Evolutionary conservation across 352 stramenopile species (phyloP).

Genomic region (Phytophthora brassicae): DNA sequence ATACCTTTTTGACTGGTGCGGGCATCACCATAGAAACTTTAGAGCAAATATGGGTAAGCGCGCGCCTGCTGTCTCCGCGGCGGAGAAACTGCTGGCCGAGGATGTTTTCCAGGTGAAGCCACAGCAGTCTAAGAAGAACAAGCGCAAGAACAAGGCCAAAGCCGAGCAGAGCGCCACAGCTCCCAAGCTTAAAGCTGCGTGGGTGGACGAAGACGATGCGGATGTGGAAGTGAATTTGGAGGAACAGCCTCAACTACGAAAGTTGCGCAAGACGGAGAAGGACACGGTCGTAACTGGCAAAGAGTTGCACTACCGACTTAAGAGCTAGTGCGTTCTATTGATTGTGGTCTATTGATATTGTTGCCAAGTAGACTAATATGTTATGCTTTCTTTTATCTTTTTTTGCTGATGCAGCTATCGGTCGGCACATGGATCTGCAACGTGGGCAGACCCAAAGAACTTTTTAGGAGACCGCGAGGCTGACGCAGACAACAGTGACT

Average conservation of each 20-base stretch:
- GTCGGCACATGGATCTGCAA: constrained; percentile 48
- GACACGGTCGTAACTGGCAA: constrained; percentile 66
- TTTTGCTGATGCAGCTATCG: constrained; percentile 48
- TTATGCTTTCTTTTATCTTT: constrained; percentile 3
- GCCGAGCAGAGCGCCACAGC: constrained; percentile 9
- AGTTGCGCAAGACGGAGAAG: constrained; percentile 79
- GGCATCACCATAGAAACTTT: constrained; percentile 20
- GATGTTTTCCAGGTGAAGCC: constrained; percentile 52
- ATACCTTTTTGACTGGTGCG: constrained; percentile 26
- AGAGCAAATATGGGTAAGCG: constrained; percentile 52
- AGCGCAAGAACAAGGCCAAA: constrained; percentile 31
- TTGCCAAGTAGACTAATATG: background rate
- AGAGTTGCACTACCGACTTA: constrained; percentile 79
- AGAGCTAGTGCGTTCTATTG: constrained; percentile 64
- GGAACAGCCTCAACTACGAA: constrained; percentile 70
- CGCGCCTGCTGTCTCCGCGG: constrained; percentile 26
- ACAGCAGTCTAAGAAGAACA: constrained; percentile 28
- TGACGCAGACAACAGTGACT: constrained; percentile 49
- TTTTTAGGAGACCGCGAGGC: constrained; percentile 44
- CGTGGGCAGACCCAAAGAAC: constrained; percentile 78
- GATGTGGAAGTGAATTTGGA: constrained; percentile 72
- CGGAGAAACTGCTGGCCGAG: constrained; percentile 57
- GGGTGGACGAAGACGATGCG: constrained; percentile 88
- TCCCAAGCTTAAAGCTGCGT: constrained; percentile 54
- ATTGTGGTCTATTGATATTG: background rate